phyloP scores from a whole-genome alignment of 306 rosid genomes.

The Hylodesmum podocarpum region DNA sequence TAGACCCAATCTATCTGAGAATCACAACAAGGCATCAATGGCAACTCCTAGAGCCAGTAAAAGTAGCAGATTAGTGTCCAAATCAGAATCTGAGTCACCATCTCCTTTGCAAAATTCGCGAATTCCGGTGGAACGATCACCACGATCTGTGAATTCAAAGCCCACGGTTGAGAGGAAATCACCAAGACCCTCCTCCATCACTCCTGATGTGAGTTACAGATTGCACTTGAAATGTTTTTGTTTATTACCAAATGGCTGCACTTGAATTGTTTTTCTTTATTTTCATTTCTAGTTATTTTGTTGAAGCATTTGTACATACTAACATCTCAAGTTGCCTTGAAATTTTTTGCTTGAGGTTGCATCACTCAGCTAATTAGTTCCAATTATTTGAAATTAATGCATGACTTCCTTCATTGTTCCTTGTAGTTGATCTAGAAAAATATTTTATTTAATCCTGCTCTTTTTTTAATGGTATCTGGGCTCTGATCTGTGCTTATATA shows the following conservation, averaged over 20 bases:
- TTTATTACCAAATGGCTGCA: constrained; percentile 1
- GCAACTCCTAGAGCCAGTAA: constrained; percentile 68
- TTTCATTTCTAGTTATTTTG: neutral
- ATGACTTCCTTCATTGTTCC: constrained; percentile 15
- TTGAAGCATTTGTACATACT: constrained; percentile 8
- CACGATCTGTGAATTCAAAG: constrained; percentile 69
- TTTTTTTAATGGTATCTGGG: neutral
- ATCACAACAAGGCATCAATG: constrained; percentile 66
- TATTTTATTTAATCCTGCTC: constrained; percentile 5
- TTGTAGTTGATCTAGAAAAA: neutral
- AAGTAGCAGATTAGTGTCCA: constrained; percentile 53
- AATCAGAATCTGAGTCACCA: constrained; percentile 70
- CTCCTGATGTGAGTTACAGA: constrained; percentile 74
- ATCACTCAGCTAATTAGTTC: neutral
- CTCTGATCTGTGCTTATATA: neutral
- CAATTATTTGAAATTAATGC: neutral
- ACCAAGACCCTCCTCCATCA: constrained; percentile 53
- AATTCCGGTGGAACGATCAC: constrained; percentile 75
- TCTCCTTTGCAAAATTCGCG: constrained; percentile 73
- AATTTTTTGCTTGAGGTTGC: neutral
- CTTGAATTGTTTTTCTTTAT: neutral
- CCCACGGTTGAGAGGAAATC: constrained; percentile 62
- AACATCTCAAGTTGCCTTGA: neutral
- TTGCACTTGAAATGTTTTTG: constrained; percentile 1
- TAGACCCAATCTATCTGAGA: constrained; percentile 71